Percentiles rank a stretch among this genome's conserved stretches.
Evolutionary conservation across 768 basidiomycete genomes (phyloP).

Genomic region (Cystofilobasidium capitatum): DNA sequence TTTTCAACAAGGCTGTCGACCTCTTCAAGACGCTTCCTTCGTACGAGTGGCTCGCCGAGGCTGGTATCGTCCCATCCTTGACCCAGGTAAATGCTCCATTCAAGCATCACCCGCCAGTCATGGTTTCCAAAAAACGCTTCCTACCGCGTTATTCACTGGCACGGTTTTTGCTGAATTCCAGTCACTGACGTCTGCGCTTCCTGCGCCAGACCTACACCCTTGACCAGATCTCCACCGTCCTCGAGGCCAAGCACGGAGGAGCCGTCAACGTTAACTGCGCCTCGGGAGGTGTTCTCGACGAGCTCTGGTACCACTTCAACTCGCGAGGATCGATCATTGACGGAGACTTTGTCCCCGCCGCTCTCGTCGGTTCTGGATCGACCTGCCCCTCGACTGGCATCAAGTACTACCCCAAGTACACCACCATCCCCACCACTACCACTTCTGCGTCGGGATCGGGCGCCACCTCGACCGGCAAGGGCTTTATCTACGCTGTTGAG

Average conservation of each 20-base stretch:
- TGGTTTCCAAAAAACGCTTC: too few relatives aligned
- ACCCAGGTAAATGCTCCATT: too few relatives aligned
- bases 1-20: slow-evolving; percentile 43
- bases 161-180: too few relatives aligned
- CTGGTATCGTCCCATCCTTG: slow-evolving; percentile 64
- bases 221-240: slow-evolving; percentile 27
- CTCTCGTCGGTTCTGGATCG: slow-evolving; percentile 14
- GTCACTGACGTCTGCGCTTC: too few relatives aligned
- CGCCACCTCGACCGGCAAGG: not conserved
- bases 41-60: slow-evolving; percentile 57
- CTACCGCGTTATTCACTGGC: too few relatives aligned
- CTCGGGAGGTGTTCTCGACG: slow-evolving; percentile 12
- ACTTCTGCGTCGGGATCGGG: slow-evolving; percentile 4
- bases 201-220: slow-evolving; percentile 55
- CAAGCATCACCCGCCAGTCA: too few relatives aligned
- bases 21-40: slow-evolving; percentile 57
- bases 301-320: slow-evolving; percentile 27
- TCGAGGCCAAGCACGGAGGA: slow-evolving; percentile 19
- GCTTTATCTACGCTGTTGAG: slow-evolving; percentile 20
- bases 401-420: slow-evolving; percentile 24
- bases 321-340: slow-evolving; percentile 23
- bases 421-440: slow-evolving; percentile 1
- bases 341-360: slow-evolving; percentile 26
- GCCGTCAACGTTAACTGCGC: slow-evolving; percentile 28
- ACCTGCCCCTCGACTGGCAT: slow-evolving; percentile 27